Base-by-base conservation (phyloP, 257 asterid genomes). In the Solanum chiquidenum region DNA sequence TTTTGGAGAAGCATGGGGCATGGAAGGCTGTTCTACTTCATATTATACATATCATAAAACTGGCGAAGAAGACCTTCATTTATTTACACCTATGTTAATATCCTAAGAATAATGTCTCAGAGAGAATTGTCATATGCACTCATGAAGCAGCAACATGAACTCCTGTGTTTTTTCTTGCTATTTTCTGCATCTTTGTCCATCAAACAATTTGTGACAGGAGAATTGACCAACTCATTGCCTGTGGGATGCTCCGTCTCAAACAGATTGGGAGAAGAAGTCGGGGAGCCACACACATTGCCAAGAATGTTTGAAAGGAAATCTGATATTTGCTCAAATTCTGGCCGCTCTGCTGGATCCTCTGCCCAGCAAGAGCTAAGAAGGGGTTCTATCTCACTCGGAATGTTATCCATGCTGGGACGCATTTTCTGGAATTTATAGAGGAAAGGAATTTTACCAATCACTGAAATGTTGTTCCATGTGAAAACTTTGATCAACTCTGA, bases 361-460 rank as follows among this genome's bases (percentile, higher is more conserved):
- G 94, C 94, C 96, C 98, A 94, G 84, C 95, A 91, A 68, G 96
- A 92, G 29, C 88, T 73, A 52, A 94, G 44, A 75, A 93, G 93
- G 68, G 95, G 93, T 35, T 86, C 89, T 20, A 94, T 79, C 12
- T 89, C 88, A 71, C 68, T 87, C 5, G 95, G 98, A 86, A 94
- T 93, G 38, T 86, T 86, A 27, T 94, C 98, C 83, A 86, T 76
- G 88, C 90, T 91, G 5, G 96, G 98, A 92, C 98, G 87, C 72
- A 86, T 86, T 86, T 93, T 94, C 98, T 94, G 89, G 23, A 89
- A 88, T 85, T 27, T 42, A 89, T 10, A 35, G 35, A 83, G 34
- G 16, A 84, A 83, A 84, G 8, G 25, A 27, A 72, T 42, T 33
- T 40, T 85, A 85, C 37, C 35, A 38, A 38, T 62, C 82, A 33